A percentile compares a stretch with the other conserved stretches of the same genome.
These are phyloP conservation scores for Astragalus membranaceus DNA, from an alignment of 306 rosid species.

Conservation along the genomic window DNA sequence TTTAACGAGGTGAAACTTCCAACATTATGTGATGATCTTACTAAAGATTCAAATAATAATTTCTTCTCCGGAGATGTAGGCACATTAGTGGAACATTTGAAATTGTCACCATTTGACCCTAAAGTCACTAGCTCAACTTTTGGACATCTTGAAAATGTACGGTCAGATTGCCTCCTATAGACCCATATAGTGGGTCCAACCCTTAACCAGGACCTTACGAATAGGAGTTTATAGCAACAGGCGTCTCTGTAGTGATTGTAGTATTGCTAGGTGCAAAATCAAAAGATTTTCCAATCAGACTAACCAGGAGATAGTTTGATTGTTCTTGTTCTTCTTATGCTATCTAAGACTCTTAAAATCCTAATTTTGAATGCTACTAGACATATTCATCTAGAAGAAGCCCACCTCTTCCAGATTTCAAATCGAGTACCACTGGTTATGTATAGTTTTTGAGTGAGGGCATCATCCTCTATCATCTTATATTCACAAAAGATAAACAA, in stretches of 20 bases:
- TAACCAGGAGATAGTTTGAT: neutral
- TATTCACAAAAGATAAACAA: neutral
- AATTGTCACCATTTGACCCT: neutral
- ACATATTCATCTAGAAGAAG: neutral
- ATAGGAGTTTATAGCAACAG: neutral
- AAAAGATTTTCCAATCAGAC: neutral
- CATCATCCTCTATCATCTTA: neutral
- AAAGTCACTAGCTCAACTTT: neutral
- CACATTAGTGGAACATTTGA: neutral
- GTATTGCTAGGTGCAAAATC: neutral
- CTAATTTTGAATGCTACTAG: neutral
- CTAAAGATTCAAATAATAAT: neutral
- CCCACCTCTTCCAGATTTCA: neutral
- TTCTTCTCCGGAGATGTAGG: neutral
- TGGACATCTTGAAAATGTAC: neutral
- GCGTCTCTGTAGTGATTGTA: neutral
- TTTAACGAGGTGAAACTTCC: no score
- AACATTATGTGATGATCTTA: neutral
- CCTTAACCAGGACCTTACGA: neutral
- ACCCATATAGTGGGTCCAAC: neutral
- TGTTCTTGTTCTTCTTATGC: neutral
- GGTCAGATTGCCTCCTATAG: neutral
- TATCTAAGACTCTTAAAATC: neutral
- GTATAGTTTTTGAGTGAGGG: neutral
- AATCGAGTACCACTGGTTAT: neutral